Evolutionary conservation across 768 basidiomycete genomes (phyloP), one percentile per base, ranked within the genome.

Genomic region (Psilocybe subaeruginosa): DNA sequence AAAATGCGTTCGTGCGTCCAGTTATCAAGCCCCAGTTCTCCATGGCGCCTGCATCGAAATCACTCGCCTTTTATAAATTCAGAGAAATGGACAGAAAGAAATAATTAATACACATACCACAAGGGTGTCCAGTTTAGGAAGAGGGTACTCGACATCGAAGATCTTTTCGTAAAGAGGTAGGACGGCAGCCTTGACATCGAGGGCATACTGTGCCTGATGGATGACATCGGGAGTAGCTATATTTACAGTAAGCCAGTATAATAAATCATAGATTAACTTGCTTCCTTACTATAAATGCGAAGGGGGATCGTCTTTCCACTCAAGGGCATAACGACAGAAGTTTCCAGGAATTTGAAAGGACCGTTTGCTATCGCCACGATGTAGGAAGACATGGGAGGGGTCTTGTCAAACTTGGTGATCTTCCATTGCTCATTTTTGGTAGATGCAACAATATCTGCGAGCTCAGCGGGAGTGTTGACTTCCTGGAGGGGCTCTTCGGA

Each of bases 21-120:
- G 91, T 96, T 70, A 97, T 97, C 59, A 97, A 77, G 29, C 92
- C 93, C 92, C 92, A 95, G 73, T 95, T 95, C 75, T 97, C 96
- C 95, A 96, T 95, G 4, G 91, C 90, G 60, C 89, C 85, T 79
- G 90, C 89, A 69, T 97, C 95, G 66, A 97, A 97, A 71, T 97
- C 95, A 55, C 84, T 85, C 3, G 88, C 95, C 83, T 86, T 17
- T 17, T 1, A 57, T n/a, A 35, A 23, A 23, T 23, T 46, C 14
- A 54, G 33, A 23, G 19, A 41, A 12, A 19, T 46, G 55, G 5
- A 51, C 43, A 35, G 51, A 17, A 8, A 11, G 64, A 37, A 43
- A 46, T 46, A 35, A 41, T 16, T 31, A 45, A 49, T 50, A 58
- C 19, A 74, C 86, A 60, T 71, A 87, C 89, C 59, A 94, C 92